A percentile compares a stretch with the other conserved stretches of the same genome.
phyloP scores from a whole-genome alignment of 2,329 filamentous ascomycete species.

The Penicillium sp. region DNA sequence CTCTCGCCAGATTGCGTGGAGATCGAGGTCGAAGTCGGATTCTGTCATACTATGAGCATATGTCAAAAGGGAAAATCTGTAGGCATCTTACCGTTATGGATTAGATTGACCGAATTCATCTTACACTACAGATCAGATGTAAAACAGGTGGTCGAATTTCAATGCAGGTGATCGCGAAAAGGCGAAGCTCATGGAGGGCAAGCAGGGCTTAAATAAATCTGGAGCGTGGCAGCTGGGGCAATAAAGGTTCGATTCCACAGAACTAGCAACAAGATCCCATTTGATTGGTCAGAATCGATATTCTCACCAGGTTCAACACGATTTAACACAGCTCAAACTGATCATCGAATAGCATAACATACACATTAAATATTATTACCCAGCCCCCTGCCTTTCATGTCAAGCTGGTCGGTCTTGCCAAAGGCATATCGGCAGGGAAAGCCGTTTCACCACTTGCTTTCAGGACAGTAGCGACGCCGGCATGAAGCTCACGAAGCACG shows the following conservation, averaged over 20 bases:
- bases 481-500: neutral
- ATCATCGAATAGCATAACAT: too few species aligned
- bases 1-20: slow-evolving; percentile 1
- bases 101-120: neutral
- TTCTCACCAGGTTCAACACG: too few species aligned
- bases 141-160: neutral
- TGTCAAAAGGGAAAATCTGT: neutral
- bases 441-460: neutral
- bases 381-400: neutral
- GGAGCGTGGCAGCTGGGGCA: neutral
- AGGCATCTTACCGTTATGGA: neutral
- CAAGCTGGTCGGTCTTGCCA: neutral
- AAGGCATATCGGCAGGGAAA: neutral
- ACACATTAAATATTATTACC: too few species aligned
- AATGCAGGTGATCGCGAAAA: neutral
- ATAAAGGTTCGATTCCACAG: neutral
- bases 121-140: neutral
- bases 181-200: neutral
- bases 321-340: too few species aligned
- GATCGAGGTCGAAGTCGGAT: slow-evolving; percentile 1
- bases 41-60: neutral
- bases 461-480: neutral
- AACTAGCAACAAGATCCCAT: neutral
- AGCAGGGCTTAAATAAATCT: neutral
- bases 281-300: neutral